Evolutionary conservation across 2,329 filamentous ascomycete species (phyloP).

Genomic region (Amesomyces nigricolor): DNA sequence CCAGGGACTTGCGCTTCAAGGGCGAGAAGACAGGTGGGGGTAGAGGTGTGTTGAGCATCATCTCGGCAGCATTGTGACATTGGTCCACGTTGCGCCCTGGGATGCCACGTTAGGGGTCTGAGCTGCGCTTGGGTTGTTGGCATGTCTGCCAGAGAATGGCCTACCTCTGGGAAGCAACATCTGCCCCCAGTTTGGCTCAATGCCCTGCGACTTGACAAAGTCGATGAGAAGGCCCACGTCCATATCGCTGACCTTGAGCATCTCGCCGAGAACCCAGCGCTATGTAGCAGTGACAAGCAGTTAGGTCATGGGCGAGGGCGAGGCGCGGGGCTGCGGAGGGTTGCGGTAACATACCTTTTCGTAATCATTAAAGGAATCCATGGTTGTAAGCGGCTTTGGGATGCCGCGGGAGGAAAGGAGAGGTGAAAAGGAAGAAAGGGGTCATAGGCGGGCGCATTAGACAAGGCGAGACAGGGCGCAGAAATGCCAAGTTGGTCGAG

Average conservation of each 20-base stretch:
- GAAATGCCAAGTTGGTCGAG: slow-evolving; percentile 19
- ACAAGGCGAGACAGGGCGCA: slow-evolving; percentile 12
- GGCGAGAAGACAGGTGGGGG: slow-evolving; percentile 26
- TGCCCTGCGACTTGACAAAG: slow-evolving; percentile 38
- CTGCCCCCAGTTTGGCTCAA: slow-evolving; percentile 32
- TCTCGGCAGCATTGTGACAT: slow-evolving; percentile 30
- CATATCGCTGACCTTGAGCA: slow-evolving; percentile 51
- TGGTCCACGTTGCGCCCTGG: slow-evolving; percentile 34
- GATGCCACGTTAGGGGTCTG: slow-evolving; percentile 16
- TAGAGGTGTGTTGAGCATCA: slow-evolving; percentile 29
- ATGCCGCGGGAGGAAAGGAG: slow-evolving; percentile 17
- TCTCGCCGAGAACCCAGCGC: slow-evolving; percentile 54
- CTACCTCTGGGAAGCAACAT: slow-evolving; percentile 35
- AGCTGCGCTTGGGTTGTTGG: not conserved
- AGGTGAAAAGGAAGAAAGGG: slow-evolving; percentile 20
- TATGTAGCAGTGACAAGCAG: slow-evolving; percentile 26
- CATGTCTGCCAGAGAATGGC: not conserved
- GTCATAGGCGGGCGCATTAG: slow-evolving; percentile 24
- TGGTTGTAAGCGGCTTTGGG: slow-evolving; percentile 27
- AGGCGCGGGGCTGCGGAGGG: slow-evolving; percentile 5
- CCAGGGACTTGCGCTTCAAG: slow-evolving; percentile 31
- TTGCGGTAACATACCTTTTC: slow-evolving; percentile 44
- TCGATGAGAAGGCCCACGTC: slow-evolving; percentile 41
- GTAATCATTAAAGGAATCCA: slow-evolving; percentile 45
- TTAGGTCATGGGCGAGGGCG: slow-evolving; percentile 10